Evolutionary conservation across 2,329 filamentous ascomycete species (phyloP).

Genomic region (Venturia effusa): DNA sequence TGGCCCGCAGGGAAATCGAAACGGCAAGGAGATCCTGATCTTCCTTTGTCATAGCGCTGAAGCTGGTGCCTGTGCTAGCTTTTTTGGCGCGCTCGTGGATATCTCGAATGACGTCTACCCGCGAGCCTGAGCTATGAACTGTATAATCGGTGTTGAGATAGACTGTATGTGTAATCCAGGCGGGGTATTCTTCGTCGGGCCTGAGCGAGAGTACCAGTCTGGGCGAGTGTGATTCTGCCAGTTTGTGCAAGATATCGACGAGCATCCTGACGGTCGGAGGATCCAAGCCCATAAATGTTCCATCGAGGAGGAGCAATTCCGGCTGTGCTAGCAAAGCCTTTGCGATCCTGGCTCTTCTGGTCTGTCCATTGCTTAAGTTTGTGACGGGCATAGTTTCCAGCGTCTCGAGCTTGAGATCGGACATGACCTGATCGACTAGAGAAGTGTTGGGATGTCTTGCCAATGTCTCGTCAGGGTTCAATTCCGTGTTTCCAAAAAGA

Average conservation of each 20-base stretch:
- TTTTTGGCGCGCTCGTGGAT: slow-evolving; percentile 3
- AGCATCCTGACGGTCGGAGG: slow-evolving; percentile 66
- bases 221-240: slow-evolving; percentile 57
- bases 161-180: slow-evolving; percentile 81
- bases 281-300: slow-evolving; percentile 85
- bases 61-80: background rate
- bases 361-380: slow-evolving; percentile 90
- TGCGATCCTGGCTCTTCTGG: slow-evolving; percentile 74
- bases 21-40: background rate
- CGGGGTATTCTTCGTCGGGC: slow-evolving; percentile 76
- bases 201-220: slow-evolving; percentile 67
- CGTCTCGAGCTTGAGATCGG: slow-evolving; percentile 55
- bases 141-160: slow-evolving; percentile 59
- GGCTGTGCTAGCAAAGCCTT: slow-evolving; percentile 70
- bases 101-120: background rate
- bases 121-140: slow-evolving; percentile 32
- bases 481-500: slow-evolving; percentile 66
- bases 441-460: slow-evolving; percentile 26
- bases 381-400: slow-evolving; percentile 74
- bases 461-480: slow-evolving; percentile 57
- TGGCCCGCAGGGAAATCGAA: background rate
- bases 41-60: background rate
- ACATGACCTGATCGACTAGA: slow-evolving; percentile 52
- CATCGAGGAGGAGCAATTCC: slow-evolving; percentile 76
- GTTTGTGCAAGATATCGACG: slow-evolving; percentile 55